These are phyloP conservation scores for Trypanosoma melophagium DNA, from an alignment of 208 protist genomes.

Conservation along the genomic window DNA sequence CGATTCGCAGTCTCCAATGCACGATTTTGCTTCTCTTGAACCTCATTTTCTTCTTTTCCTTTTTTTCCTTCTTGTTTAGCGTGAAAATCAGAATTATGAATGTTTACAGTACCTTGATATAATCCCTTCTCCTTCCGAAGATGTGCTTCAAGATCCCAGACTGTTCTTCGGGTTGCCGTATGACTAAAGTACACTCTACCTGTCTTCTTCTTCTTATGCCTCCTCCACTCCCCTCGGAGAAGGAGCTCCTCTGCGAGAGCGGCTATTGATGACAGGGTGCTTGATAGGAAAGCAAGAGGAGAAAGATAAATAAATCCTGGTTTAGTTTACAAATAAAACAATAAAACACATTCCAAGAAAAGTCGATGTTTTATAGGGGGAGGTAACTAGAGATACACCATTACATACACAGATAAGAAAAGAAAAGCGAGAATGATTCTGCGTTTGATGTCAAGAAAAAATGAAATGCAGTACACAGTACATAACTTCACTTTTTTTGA, in stretches of 20 bases:
- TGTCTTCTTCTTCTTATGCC: slow-evolving; percentile 18
- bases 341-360: too few relatives aligned
- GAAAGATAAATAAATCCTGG: too few relatives aligned
- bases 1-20: neutral
- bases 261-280: neutral
- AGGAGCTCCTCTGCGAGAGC: neutral
- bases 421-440: too few relatives aligned
- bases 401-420: too few relatives aligned
- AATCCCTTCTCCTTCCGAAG: neutral
- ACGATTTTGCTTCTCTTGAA: neutral
- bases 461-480: neutral
- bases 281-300: neutral
- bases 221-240: neutral
- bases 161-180: neutral
- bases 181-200: neutral
- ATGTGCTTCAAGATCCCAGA: neutral
- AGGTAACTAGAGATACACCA: too few relatives aligned
- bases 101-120: neutral
- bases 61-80: neutral
- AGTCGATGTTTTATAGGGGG: too few relatives aligned
- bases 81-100: neutral
- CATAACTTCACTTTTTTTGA: slow-evolving; percentile 2
- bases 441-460: too few relatives aligned
- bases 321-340: too few relatives aligned
- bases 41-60: neutral